Evolutionary conservation across 768 basidiomycete genomes (phyloP).

Genomic region (Lentinula edodes): DNA sequence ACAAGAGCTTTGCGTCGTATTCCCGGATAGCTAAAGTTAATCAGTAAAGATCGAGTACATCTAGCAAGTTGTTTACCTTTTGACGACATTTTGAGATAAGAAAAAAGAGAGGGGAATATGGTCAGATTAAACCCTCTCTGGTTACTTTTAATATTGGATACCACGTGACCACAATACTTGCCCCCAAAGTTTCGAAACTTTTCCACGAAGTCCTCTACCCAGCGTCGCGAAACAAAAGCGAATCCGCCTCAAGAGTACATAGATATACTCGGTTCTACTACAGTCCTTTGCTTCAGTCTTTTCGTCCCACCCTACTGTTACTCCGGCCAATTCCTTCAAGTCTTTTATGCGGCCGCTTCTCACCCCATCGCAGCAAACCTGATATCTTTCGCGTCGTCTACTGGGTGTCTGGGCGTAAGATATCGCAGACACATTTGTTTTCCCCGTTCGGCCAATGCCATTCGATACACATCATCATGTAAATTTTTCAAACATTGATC

Average conservation of each 20-base stretch:
- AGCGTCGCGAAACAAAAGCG: background rate
- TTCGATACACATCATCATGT: too few relatives aligned
- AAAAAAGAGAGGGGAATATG: background rate
- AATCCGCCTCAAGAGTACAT: background rate
- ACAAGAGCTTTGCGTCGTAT: constrained; percentile 97
- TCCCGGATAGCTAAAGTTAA: constrained; percentile 66
- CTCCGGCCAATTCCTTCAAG: background rate
- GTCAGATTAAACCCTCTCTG: background rate
- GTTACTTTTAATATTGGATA: background rate
- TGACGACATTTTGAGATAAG: constrained; percentile 9
- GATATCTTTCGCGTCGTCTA: background rate
- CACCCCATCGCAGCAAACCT: background rate
- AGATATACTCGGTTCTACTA: background rate
- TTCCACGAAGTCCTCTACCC: background rate
- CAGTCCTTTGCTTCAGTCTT: background rate
- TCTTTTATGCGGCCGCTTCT: background rate
- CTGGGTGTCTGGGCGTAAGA: background rate
- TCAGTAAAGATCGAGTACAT: constrained; percentile 9
- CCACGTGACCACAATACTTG: background rate
- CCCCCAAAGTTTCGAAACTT: background rate
- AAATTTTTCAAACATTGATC: too few relatives aligned
- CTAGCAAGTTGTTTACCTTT: constrained; percentile 5
- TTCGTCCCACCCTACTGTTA: background rate
- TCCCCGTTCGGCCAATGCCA: too few relatives aligned
- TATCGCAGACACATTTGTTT: background rate